These are phyloP conservation scores for Prunus armeniaca DNA, from an alignment of 306 rosid genomes.

Conservation along the genomic window DNA sequence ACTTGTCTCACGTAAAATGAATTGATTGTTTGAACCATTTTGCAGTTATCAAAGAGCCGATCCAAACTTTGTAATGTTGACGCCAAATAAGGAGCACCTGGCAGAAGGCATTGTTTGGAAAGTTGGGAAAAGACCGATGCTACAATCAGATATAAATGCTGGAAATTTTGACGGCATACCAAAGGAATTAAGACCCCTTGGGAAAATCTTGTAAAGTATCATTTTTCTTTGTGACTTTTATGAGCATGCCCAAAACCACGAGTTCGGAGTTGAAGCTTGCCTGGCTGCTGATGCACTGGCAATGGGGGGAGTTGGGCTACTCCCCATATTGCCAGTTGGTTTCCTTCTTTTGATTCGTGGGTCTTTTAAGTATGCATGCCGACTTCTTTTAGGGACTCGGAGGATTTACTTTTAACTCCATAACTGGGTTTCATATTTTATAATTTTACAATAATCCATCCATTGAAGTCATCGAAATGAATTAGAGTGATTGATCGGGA, in stretches of 20 bases:
- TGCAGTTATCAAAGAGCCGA: slow-evolving; percentile 95
- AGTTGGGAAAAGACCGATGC: slow-evolving; percentile 76
- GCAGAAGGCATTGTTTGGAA: slow-evolving; percentile 83
- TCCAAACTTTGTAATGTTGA: slow-evolving; percentile 90
- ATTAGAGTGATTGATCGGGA: neutral
- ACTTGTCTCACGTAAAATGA: neutral
- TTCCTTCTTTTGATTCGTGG: neutral
- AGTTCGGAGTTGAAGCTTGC: neutral
- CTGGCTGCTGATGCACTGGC: neutral
- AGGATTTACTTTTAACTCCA: neutral
- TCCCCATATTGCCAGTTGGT: too few relatives aligned
- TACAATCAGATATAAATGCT: slow-evolving; percentile 63
- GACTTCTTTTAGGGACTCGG: neutral
- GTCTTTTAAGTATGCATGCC: slow-evolving; percentile 8
- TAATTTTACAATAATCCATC: neutral
- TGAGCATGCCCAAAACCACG: neutral
- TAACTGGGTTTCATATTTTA: neutral
- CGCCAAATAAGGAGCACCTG: slow-evolving; percentile 84
- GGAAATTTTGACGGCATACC: slow-evolving; percentile 85
- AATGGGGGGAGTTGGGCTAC: too few relatives aligned
- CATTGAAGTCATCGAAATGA: neutral
- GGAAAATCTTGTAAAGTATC: slow-evolving; percentile 50
- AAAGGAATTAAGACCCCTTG: slow-evolving; percentile 67
- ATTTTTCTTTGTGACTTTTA: neutral
- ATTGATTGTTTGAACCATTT: slow-evolving; percentile 6